phyloP scores from a whole-genome alignment of 495 filamentous ascomycete species.

The Xylaria longipes region DNA sequence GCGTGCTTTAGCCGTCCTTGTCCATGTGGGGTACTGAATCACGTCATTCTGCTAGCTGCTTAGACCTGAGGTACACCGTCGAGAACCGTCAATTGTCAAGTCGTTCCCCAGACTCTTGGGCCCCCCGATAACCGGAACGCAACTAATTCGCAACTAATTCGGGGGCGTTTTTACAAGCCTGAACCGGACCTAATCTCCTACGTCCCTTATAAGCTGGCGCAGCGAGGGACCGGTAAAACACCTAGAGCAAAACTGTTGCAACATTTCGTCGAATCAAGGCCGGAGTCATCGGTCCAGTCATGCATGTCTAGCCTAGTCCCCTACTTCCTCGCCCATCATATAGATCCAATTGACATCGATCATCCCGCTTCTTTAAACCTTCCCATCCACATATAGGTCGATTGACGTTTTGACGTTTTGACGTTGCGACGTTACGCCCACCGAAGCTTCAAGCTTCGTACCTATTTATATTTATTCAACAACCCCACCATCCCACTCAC shows the following conservation, averaged over 20 bases:
- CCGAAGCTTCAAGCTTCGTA: background rate
- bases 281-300: background rate
- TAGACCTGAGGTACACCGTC: background rate
- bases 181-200: constrained; percentile 7
- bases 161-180: background rate
- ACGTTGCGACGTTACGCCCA: constrained; percentile 5
- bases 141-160: background rate
- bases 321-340: background rate
- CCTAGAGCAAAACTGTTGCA: background rate
- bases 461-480: constrained; percentile 1
- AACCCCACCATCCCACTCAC: constrained; percentile 7
- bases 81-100: constrained; percentile 9
- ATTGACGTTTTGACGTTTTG: background rate
- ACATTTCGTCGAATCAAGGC: background rate
- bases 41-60: constrained; percentile 22
- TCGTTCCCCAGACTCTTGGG: constrained; percentile 25
- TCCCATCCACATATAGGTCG: background rate
- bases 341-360: constrained; percentile 10
- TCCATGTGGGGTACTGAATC: constrained; percentile 17
- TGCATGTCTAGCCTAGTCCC: background rate
- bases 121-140: constrained; percentile 25
- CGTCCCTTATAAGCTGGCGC: constrained; percentile 2
- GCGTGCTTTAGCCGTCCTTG: constrained; percentile 6
- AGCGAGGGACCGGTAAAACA: background rate
- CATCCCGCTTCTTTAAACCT: background rate